Evolutionary conservation across 305 asterid genomes (phyloP), one percentile per base, ranked within the genome.

Genomic region (Monarda citriodora): DNA sequence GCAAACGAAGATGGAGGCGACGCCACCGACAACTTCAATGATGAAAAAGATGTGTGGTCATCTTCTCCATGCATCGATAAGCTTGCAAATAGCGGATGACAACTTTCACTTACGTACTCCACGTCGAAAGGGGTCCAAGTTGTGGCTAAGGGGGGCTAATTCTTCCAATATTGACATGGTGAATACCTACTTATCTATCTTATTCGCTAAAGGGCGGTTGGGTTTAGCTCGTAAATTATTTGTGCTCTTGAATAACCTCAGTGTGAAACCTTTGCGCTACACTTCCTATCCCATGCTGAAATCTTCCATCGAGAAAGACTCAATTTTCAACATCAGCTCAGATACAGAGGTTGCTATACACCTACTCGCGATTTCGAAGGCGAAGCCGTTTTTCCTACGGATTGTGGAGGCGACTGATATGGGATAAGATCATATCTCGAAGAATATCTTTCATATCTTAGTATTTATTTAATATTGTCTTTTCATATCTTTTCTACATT

Each of bases 391-490:
- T 52, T 78, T 84, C 23, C 18, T 88, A 61, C 69, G 98, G 68
- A 91, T 91, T 12, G 86, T 91, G 31, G 98, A 91, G 68, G 98
- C 98, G 12, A n/a, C n/a, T 91, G 98, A n/a, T n/a, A n/a, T n/a
- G n/a, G n/a, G n/a, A n/a, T n/a, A n/a, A n/a, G n/a, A n/a, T n/a
- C n/a, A n/a, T n/a, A n/a, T n/a, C n/a, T n/a, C n/a, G n/a, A n/a
- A n/a, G n/a, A n/a, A n/a, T n/a, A n/a, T n/a, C n/a, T n/a, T n/a
- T n/a, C n/a, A n/a, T n/a, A n/a, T n/a, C n/a, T n/a, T n/a, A n/a
- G n/a, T n/a, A n/a, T n/a, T n/a, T n/a, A n/a, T n/a, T n/a, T n/a
- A n/a, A n/a, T n/a, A n/a, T n/a, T n/a, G n/a, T n/a, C n/a, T n/a
- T n/a, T n/a, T n/a, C n/a, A n/a, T n/a, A n/a, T n/a, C n/a, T n/a